A percentile compares a stretch with the other conserved stretches of the same genome.
Conservation (phyloP, 768 basidiomycete genomes). For the Leucocoprinus leucothites region DNA sequence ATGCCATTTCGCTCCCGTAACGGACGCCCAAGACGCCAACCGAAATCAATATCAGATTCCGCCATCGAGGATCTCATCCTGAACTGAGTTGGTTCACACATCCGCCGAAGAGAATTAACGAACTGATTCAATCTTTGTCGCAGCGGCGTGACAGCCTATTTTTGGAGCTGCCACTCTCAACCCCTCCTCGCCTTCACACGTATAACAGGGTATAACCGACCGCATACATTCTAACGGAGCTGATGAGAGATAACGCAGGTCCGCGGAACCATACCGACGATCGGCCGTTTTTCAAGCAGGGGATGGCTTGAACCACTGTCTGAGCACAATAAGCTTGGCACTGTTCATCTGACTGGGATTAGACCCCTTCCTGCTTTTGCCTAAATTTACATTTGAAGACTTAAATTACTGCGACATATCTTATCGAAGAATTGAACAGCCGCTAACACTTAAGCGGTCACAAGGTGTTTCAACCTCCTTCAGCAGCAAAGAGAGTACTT, state of each 20-base stretch:
- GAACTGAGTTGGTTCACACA: conserved; percentile 9
- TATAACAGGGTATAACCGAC: conserved; percentile 1
- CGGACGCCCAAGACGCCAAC: not conserved
- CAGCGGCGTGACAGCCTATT: conserved; percentile 8
- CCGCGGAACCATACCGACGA: conserved; percentile 9
- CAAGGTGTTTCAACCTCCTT: no score
- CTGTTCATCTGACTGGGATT: no score
- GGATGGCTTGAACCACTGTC: not conserved
- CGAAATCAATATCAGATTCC: not conserved
- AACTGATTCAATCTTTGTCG: not conserved
- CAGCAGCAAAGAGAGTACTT: no score
- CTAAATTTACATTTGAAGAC: no score
- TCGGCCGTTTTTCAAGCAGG: not conserved
- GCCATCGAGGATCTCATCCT: not conserved
- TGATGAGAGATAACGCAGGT: conserved; percentile 14
- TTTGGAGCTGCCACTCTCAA: conserved; percentile 7
- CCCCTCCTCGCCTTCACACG: not conserved
- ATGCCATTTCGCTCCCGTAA: not conserved
- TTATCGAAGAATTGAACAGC: no score
- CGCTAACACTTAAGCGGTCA: no score
- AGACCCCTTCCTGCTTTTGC: no score
- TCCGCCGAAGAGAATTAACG: not conserved
- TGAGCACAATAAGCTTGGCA: not conserved
- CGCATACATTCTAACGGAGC: conserved; percentile 9
- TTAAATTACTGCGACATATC: no score